Conservation (phyloP, 371 early-diverging fungal genomes). For the Apophysomyces elegans region DNA sequence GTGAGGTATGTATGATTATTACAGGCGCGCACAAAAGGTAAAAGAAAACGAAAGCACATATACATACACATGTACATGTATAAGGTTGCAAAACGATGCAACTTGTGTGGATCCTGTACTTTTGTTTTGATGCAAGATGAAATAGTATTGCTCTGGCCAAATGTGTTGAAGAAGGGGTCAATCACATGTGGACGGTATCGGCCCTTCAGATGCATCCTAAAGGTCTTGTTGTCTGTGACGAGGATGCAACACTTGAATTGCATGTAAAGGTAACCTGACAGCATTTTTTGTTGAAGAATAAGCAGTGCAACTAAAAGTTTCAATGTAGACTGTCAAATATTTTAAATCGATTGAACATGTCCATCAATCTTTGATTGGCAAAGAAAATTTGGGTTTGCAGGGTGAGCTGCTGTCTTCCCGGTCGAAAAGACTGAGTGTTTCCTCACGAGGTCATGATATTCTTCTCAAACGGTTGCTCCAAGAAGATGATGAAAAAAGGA, state of each 20-base stretch:
- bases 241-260: conserved; percentile 87
- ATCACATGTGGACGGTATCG: conserved; percentile 93
- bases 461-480: not conserved
- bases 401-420: conserved; percentile 46
- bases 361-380: conserved; percentile 77
- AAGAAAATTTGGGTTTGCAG: conserved; percentile 78
- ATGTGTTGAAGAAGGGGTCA: conserved; percentile 86
- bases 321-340: conserved; percentile 74
- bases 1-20: conserved; percentile 85
- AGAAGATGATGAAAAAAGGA: conserved; percentile 4
- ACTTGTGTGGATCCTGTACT: not conserved
- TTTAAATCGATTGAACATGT: conserved; percentile 91
- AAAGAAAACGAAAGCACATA: not conserved
- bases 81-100: not conserved
- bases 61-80: too few relatives aligned
- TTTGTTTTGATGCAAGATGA: not conserved
- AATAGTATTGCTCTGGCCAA: conserved; percentile 74
- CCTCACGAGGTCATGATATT: conserved; percentile 2
- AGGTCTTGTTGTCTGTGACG: conserved; percentile 89
- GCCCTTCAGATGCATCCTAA: conserved; percentile 90
- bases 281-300: not conserved
- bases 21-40: conserved; percentile 76
- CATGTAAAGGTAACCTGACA: conserved; percentile 71
- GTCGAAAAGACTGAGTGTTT: not conserved
- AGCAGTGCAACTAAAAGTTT: not conserved